These are phyloP conservation scores for Globisporangium iwayamae DNA, from an alignment of 352 stramenopile species.

Conservation along the genomic window DNA sequence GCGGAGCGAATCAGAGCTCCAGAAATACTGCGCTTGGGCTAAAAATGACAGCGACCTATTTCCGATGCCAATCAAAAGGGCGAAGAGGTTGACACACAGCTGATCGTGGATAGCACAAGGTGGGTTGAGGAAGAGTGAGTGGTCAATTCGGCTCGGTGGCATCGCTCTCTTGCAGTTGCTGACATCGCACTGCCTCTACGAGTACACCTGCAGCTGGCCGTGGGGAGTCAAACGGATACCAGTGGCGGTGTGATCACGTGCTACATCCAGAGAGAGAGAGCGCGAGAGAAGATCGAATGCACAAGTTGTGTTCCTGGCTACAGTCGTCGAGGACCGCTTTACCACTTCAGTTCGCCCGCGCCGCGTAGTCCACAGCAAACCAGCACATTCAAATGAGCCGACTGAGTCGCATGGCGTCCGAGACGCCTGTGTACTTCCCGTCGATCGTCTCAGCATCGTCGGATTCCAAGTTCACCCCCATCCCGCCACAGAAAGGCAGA, in stretches of 20 bases:
- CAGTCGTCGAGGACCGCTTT: not conserved
- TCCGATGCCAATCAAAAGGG: not conserved
- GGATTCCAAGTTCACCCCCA: conserved; percentile 33
- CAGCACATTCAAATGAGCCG: conserved; percentile 22
- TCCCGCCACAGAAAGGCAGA: conserved; percentile 51
- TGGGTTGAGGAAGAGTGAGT: too few species aligned
- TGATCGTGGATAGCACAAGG: not conserved
- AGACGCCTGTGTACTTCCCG: conserved; percentile 46
- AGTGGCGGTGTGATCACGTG: not conserved
- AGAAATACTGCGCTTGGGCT: not conserved
- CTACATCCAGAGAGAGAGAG: not conserved
- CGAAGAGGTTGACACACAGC: not conserved
- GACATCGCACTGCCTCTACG: not conserved
- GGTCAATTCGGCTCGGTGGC: not conserved
- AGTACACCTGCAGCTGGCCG: not conserved
- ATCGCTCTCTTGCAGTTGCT: not conserved
- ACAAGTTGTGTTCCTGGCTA: not conserved
- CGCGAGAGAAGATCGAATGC: not conserved
- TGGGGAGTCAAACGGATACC: not conserved
- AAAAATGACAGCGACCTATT: not conserved
- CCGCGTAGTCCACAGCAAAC: not conserved
- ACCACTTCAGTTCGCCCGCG: not conserved
- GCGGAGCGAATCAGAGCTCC: not conserved
- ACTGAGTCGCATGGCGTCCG: conserved; percentile 31
- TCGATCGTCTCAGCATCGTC: conserved; percentile 38